Evolutionary conservation across 768 basidiomycete species (phyloP).

Genomic region (Hericium erinaceus): DNA sequence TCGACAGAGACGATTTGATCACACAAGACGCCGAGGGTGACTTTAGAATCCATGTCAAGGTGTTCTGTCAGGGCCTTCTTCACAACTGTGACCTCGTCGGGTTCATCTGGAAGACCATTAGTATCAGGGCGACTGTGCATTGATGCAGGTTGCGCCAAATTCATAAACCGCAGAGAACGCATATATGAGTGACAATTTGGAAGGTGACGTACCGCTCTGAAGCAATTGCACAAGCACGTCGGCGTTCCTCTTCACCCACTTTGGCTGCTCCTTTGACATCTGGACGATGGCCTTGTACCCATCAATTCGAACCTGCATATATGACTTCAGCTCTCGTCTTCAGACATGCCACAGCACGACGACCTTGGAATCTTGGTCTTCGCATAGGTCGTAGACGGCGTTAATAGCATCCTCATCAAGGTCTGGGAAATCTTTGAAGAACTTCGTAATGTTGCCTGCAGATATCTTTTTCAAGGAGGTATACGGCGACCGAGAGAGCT

Average conservation of each 20-base stretch:
- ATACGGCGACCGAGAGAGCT: constrained; percentile 39
- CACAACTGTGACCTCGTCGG: constrained; percentile 52
- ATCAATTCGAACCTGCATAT: constrained; percentile 51
- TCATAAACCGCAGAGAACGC: not conserved
- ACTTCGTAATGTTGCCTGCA: constrained; percentile 44
- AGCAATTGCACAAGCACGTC: constrained; percentile 70
- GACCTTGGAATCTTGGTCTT: constrained; percentile 52
- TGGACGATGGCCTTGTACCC: constrained; percentile 56
- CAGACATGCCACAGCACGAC: constrained; percentile 10
- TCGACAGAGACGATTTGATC: constrained; percentile 52
- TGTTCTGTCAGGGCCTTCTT: constrained; percentile 51
- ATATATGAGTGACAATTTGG: not conserved
- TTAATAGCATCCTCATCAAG: constrained; percentile 70
- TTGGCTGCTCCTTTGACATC: constrained; percentile 37
- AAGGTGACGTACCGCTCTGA: constrained; percentile 49
- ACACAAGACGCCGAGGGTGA: constrained; percentile 57
- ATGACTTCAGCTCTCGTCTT: not conserved
- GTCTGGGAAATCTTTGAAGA: constrained; percentile 61
- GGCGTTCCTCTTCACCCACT: constrained; percentile 61
- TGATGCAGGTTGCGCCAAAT: no score
- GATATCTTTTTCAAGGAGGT: constrained; percentile 45
- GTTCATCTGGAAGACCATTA: constrained; percentile 40
- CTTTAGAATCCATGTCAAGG: constrained; percentile 50
- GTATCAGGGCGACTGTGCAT: not conserved
- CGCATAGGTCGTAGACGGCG: constrained; percentile 71